Base-by-base conservation (phyloP, 768 basidiomycete genomes). In the Xanthoconium purpureum region DNA sequence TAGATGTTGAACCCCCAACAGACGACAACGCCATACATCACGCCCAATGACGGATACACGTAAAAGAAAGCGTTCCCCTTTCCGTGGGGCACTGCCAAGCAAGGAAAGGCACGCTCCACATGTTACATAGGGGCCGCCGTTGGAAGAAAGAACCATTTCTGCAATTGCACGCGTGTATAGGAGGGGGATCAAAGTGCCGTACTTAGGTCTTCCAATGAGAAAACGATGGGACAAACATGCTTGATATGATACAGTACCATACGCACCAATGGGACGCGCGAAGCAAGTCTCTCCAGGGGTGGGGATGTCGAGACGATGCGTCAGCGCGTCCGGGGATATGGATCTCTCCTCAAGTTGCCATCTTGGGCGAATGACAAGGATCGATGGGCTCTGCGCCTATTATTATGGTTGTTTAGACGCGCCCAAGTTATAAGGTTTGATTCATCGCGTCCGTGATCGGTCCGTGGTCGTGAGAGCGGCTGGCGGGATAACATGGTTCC, bases 401-500 rank as follows among this genome's bases (percentile, higher is more conserved):
- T 62, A 44, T 7, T 24, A 24, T 24, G 24, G 52, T 63, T 38
- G 20, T 11, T 53, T 33, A 13, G 30, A 35, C 29, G 54, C 43
- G 24, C 47, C 54, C 45, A 33, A 4, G 33, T 51, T 28, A 20
- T 47, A 65, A 66, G 51, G 64, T 65, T 65, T 49, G 37, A 63
- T 66, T 53, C 49, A 63, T 63, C 40, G 37, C 40, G 40, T 17
- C 45, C 20, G 14, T 24, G 52, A 65, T 62, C 49, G 63, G 54
- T 45, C 37, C 43, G 6, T 12, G 43, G n/a, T 37, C 63, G 63
- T 64, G 63, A 52, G 63, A 65, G 52, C 15, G 37, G 13, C 2
- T 0, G 20, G 18, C 6, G 54, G 59, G 6, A 54, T 17, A 62
- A 52, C 38, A 33, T 64, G 45, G 47, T n/a, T 24, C 59, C 54